Conservation (phyloP, 2,329 filamentous ascomycete species). For the Leptographium lundbergii region DNA sequence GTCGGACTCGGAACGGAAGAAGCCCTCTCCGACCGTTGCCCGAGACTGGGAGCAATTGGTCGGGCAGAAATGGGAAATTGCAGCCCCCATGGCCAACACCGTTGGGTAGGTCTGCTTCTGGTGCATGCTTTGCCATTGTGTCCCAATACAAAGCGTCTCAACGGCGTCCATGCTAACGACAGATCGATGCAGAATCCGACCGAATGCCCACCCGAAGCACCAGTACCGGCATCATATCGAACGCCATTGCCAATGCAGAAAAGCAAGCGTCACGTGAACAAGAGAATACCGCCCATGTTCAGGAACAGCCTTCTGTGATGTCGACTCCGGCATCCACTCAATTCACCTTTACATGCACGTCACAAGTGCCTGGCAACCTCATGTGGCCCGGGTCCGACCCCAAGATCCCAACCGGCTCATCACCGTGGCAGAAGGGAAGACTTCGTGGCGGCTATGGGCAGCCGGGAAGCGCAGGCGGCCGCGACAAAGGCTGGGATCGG, state of each 20-base stretch:
- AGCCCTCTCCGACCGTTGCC: constrained; percentile 48
- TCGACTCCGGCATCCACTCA: constrained; percentile 63
- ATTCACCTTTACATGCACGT: constrained; percentile 94
- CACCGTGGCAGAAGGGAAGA: constrained; percentile 4
- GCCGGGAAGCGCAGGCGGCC: background rate
- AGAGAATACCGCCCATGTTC: constrained; percentile 67
- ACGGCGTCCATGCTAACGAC: background rate
- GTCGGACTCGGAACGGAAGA: constrained; percentile 50
- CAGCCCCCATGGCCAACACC: constrained; percentile 22
- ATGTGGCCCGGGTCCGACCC: constrained; percentile 36
- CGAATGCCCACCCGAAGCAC: constrained; percentile 3
- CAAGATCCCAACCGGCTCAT: background rate
- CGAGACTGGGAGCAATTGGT: constrained; percentile 46
- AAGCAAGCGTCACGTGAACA: constrained; percentile 54
- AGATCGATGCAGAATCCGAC: background rate
- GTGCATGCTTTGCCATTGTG: background rate
- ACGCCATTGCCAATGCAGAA: constrained; percentile 79
- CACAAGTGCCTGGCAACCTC: constrained; percentile 74
- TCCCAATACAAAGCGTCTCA: background rate
- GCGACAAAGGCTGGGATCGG: background rate
- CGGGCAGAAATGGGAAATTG: constrained; percentile 32
- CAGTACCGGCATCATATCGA: constrained; percentile 70
- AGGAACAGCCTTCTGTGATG: constrained; percentile 50
- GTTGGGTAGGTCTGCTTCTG: constrained; percentile 5
- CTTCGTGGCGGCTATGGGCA: background rate